Conservation (phyloP, 345 rosid species). For the Psidium guajava region DNA sequence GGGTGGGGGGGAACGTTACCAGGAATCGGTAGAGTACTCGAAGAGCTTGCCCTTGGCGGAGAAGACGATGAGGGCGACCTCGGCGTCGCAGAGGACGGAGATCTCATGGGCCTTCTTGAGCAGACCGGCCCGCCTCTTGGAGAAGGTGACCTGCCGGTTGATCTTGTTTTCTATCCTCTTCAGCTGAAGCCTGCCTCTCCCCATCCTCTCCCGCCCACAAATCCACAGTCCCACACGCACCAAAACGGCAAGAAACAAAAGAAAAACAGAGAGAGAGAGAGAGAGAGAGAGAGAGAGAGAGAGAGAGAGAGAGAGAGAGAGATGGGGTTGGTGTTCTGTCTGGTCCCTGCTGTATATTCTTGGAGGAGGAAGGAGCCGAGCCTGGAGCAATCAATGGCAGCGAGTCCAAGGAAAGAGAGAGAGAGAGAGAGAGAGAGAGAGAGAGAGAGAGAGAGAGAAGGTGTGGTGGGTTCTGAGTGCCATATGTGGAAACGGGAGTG, state of each 20-base stretch:
- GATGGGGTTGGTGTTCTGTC: neutral
- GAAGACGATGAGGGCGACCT: conserved; percentile 22
- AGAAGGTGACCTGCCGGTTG: conserved; percentile 33
- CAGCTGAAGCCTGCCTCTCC: conserved; percentile 40
- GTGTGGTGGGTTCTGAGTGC: neutral
- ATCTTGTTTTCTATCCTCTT: conserved; percentile 33
- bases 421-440: neutral
- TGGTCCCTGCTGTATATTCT: neutral
- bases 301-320: neutral
- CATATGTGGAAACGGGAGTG: neutral
- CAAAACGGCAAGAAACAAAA: neutral
- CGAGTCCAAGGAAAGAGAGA: neutral
- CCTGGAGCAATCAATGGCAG: neutral
- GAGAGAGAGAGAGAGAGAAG: neutral
- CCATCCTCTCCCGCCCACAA: conserved; percentile 2
- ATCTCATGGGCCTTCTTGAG: conserved; percentile 38
- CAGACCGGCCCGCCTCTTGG: conserved; percentile 31
- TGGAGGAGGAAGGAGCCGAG: neutral
- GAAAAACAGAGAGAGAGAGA: neutral
- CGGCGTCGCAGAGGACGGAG: conserved; percentile 21
- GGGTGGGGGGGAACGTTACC: conserved; percentile 2
- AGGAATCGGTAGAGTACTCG: conserved; percentile 31
- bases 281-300: too few relatives aligned
- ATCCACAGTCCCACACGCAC: neutral
- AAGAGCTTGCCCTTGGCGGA: conserved; percentile 36